Percentiles rank a stretch among this genome's conserved stretches.
Evolutionary conservation across 257 asterid genomes (phyloP).

Genomic region (Phtheirospermum japonicum): DNA sequence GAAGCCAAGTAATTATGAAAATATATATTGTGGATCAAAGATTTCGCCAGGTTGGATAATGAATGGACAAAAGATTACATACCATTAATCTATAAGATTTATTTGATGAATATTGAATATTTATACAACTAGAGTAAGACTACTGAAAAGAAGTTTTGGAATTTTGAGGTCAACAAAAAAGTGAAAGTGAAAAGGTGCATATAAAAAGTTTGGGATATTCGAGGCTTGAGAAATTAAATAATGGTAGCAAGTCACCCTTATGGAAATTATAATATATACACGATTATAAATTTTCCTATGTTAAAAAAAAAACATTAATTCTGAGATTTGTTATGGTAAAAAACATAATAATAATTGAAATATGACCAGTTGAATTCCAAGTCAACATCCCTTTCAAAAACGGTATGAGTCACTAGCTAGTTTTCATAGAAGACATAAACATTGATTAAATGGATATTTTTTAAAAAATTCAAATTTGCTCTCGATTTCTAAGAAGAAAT

Average conservation of each 20-base stretch:
- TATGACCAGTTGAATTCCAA: not conserved
- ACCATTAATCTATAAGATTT: constrained; percentile 19
- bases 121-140: constrained; percentile 14
- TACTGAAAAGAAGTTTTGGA: constrained; percentile 20
- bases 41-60: too few species aligned
- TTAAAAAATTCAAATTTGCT: constrained; percentile 16
- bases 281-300: not conserved
- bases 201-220: constrained; percentile 35
- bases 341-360: too few species aligned
- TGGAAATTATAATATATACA: not conserved
- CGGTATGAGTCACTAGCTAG: not conserved
- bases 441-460: constrained; percentile 8
- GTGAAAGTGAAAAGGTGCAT: constrained; percentile 42
- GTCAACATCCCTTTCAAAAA: not conserved
- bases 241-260: constrained; percentile 16
- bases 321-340: too few species aligned
- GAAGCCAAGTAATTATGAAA: too few species aligned
- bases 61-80: constrained; percentile 28
- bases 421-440: constrained; percentile 21
- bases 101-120: too few species aligned
- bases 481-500: constrained; percentile 14
- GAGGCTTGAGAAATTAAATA: constrained; percentile 25
- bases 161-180: constrained; percentile 58
- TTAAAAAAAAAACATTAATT: too few species aligned
- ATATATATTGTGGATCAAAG: too few species aligned